Evolutionary conservation across 1,139 yeast genomes (phyloP).

Genomic region (Lodderomyces margitis): DNA sequence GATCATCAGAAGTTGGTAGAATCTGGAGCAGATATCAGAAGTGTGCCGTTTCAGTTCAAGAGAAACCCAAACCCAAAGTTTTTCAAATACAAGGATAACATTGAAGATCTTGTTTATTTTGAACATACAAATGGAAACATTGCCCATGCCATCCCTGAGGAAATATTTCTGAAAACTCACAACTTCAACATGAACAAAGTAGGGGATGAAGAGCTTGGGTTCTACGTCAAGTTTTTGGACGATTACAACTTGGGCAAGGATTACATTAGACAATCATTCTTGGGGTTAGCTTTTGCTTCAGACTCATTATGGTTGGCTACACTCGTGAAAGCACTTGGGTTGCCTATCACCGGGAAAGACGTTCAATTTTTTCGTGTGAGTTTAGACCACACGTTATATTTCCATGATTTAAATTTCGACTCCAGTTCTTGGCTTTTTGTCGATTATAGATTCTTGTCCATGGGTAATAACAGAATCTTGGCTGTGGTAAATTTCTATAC

Average conservation of each 20-base stretch:
- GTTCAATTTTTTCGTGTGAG: slow-evolving; percentile 36
- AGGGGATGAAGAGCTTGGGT: slow-evolving; percentile 33
- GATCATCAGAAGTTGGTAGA: slow-evolving; percentile 11
- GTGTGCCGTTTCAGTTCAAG: slow-evolving; percentile 32
- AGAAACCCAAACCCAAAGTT: slow-evolving; percentile 30
- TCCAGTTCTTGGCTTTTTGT: slow-evolving; percentile 40
- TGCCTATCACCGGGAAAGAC: slow-evolving; percentile 19
- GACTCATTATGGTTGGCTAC: slow-evolving; percentile 29
- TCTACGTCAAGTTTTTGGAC: slow-evolving; percentile 34
- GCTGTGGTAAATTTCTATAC: slow-evolving; percentile 29
- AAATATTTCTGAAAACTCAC: slow-evolving; percentile 22
- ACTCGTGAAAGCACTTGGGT: slow-evolving; percentile 26
- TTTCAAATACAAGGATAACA: slow-evolving; percentile 29
- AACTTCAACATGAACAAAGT: slow-evolving; percentile 20
- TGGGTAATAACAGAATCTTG: slow-evolving; percentile 36
- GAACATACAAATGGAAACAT: slow-evolving; percentile 35
- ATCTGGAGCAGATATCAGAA: slow-evolving; percentile 15
- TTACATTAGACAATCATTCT: slow-evolving; percentile 18
- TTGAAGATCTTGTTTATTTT: slow-evolving; percentile 26
- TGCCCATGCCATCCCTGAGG: slow-evolving; percentile 32
- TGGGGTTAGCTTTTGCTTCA: slow-evolving; percentile 16
- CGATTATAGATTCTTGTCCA: slow-evolving; percentile 34
- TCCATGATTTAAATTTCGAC: slow-evolving; percentile 37
- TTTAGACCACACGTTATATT: slow-evolving; percentile 40
- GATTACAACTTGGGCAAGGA: slow-evolving; percentile 25